Conservation (phyloP, 2,329 filamentous ascomycete species). For the Grosmannia serpens region DNA sequence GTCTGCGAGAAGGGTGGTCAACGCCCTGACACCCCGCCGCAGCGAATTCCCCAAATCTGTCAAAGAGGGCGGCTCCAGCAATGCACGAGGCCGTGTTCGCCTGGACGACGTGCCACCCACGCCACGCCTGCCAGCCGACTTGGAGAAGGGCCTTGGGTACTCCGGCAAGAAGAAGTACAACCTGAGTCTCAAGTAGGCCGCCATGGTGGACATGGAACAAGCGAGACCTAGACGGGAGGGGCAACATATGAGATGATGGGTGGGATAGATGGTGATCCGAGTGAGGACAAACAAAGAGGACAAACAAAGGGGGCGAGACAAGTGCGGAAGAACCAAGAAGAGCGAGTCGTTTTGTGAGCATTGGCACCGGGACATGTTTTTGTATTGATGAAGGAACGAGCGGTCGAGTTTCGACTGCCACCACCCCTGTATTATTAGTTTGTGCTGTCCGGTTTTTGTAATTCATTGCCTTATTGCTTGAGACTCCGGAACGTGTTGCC, state of each 20-base stretch:
- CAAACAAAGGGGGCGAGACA: not conserved
- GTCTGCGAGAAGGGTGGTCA: slow-evolving; percentile 52
- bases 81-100: slow-evolving; percentile 29
- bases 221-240: no score
- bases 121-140: slow-evolving; percentile 41
- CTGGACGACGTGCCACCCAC: slow-evolving; percentile 50
- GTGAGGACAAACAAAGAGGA: not conserved
- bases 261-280: not conserved
- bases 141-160: slow-evolving; percentile 41
- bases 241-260: not conserved
- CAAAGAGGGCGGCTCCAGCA: slow-evolving; percentile 27
- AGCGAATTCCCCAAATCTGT: slow-evolving; percentile 48
- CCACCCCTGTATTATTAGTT: slow-evolving; percentile 2
- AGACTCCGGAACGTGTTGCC: slow-evolving; percentile 62
- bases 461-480: slow-evolving; percentile 13
- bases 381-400: not conserved
- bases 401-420: not conserved
- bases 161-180: slow-evolving; percentile 8
- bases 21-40: slow-evolving; percentile 49
- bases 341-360: not conserved
- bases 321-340: not conserved
- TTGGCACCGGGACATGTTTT: not conserved
- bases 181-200: slow-evolving; percentile 21
- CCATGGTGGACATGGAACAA: not conserved
- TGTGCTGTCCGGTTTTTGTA: not conserved